phyloP scores from a whole-genome alignment of 306 rosid genomes.

The Vicia villosa region DNA sequence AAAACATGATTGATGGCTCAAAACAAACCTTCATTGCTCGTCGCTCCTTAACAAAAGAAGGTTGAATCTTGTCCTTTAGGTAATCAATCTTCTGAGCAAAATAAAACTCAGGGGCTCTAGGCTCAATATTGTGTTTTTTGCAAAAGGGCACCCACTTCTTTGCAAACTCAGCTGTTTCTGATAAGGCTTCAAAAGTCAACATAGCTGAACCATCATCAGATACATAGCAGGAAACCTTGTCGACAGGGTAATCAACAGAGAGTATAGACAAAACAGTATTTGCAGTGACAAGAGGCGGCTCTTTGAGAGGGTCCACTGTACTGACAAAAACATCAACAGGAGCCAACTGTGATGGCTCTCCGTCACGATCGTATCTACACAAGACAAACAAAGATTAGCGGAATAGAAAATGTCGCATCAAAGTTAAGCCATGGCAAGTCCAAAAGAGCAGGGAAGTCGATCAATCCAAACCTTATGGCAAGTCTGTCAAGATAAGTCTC shows the following conservation, averaged over 20 bases:
- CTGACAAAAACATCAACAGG: slow-evolving; percentile 94
- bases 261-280: slow-evolving; percentile 99
- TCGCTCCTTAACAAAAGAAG: slow-evolving; percentile 96
- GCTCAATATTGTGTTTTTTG: slow-evolving; percentile 92
- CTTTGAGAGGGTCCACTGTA: slow-evolving; percentile 99
- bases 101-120: slow-evolving; percentile 98
- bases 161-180: slow-evolving; percentile 99
- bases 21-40: slow-evolving; percentile 88
- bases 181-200: slow-evolving; percentile 94
- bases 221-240: slow-evolving; percentile 98
- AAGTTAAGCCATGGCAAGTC: slow-evolving; percentile 15
- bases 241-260: slow-evolving; percentile 99
- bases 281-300: slow-evolving; percentile 95
- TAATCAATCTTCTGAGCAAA: slow-evolving; percentile 96
- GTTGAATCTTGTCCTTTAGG: slow-evolving; percentile 96
- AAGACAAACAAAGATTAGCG: slow-evolving; percentile 36
- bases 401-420: slow-evolving; percentile 17
- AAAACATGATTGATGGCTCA: slow-evolving; percentile 20
- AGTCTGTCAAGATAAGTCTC: slow-evolving; percentile 97
- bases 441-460: slow-evolving; percentile 15
- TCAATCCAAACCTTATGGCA: slow-evolving; percentile 63
- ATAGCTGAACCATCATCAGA: slow-evolving; percentile 99
- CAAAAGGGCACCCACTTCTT: slow-evolving; percentile 98
- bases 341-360: slow-evolving; percentile 94
- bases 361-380: slow-evolving; percentile 90